Conservation (phyloP, 2,329 filamentous ascomycete species). For the Cladosporium halotolerans region DNA sequence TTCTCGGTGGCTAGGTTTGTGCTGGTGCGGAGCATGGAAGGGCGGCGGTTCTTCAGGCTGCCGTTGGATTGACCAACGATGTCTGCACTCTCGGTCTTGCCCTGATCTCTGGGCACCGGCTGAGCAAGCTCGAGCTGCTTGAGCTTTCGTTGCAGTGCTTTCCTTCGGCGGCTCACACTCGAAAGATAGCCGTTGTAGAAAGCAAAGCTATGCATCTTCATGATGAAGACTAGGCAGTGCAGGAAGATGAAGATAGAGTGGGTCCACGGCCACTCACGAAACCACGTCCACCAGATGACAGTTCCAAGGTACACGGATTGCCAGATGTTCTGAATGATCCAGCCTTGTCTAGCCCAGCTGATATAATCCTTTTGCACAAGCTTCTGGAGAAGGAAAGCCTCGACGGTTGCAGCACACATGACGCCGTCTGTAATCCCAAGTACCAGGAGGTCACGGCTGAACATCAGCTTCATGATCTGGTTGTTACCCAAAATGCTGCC, state of each 20-base stretch:
- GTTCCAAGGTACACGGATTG: constrained; percentile 57
- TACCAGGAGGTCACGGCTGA: constrained; percentile 46
- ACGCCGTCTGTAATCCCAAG: constrained; percentile 58
- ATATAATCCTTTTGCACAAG: constrained; percentile 54
- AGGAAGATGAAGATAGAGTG: constrained; percentile 73
- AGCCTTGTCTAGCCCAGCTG: constrained; percentile 62
- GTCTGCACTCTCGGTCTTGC: constrained; percentile 5
- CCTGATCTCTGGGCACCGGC: constrained; percentile 23
- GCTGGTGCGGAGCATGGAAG: constrained; percentile 33
- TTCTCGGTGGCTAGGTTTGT: constrained; percentile 42
- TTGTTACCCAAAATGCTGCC: constrained; percentile 64
- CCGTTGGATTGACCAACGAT: not conserved
- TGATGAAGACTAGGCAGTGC: constrained; percentile 68
- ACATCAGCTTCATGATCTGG: constrained; percentile 67
- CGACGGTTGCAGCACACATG: constrained; percentile 60
- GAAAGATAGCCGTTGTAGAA: constrained; percentile 67
- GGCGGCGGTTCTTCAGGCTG: constrained; percentile 26
- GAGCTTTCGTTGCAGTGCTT: constrained; percentile 44
- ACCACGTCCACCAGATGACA: constrained; percentile 60
- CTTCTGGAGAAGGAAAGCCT: constrained; percentile 61
- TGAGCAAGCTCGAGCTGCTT: constrained; percentile 52
- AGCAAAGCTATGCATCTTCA: constrained; percentile 77
- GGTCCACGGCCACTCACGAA: constrained; percentile 75
- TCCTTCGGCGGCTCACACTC: constrained; percentile 51
- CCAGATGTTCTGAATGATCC: constrained; percentile 72